phyloP scores from a whole-genome alignment of 176 grass and related monocot genomes.

The Leersia perrieri region DNA sequence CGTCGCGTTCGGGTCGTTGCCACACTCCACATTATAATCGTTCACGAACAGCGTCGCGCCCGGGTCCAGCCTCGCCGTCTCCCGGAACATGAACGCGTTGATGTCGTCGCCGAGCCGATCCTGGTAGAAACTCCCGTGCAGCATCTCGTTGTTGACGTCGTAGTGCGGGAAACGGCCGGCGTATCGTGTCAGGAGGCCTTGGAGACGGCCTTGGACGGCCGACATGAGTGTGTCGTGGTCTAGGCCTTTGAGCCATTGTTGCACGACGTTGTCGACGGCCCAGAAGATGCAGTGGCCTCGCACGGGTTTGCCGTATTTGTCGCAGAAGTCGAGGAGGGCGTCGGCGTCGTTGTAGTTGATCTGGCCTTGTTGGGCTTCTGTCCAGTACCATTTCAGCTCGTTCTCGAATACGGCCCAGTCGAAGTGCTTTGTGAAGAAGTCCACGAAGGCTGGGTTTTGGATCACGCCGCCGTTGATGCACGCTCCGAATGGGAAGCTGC shows the following conservation, averaged over 20 bases:
- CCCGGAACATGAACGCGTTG: slow-evolving; percentile 59
- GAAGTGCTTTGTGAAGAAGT: slow-evolving; percentile 62
- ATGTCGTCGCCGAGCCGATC: slow-evolving; percentile 59
- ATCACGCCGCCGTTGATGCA: slow-evolving; percentile 55
- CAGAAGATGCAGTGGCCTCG: slow-evolving; percentile 84
- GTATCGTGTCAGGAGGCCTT: slow-evolving; percentile 67
- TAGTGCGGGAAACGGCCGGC: slow-evolving; percentile 68
- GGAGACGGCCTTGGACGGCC: slow-evolving; percentile 49
- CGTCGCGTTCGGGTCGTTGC: slow-evolving; percentile 46
- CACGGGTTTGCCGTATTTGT: slow-evolving; percentile 33
- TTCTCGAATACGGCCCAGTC: slow-evolving; percentile 68
- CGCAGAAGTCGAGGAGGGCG: slow-evolving; percentile 67
- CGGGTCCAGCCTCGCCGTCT: slow-evolving; percentile 42
- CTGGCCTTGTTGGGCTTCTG: slow-evolving; percentile 53
- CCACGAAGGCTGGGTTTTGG: slow-evolving; percentile 47
- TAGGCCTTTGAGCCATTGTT: slow-evolving; percentile 53
- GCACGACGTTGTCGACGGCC: slow-evolving; percentile 55
- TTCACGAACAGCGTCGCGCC: slow-evolving; percentile 68
- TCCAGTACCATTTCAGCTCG: slow-evolving; percentile 90
- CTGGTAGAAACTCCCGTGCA: slow-evolving; percentile 60
- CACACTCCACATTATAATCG: slow-evolving; percentile 72
- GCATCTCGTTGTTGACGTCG: slow-evolving; percentile 94
- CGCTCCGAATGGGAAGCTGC: slow-evolving; percentile 70
- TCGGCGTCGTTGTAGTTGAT: slow-evolving; percentile 70
- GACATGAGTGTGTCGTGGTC: slow-evolving; percentile 24